Percentiles rank a stretch among this genome's conserved stretches.
Evolutionary conservation across 2,329 filamentous ascomycete species (phyloP).

Genomic region (Trichoderma lentiforme): DNA sequence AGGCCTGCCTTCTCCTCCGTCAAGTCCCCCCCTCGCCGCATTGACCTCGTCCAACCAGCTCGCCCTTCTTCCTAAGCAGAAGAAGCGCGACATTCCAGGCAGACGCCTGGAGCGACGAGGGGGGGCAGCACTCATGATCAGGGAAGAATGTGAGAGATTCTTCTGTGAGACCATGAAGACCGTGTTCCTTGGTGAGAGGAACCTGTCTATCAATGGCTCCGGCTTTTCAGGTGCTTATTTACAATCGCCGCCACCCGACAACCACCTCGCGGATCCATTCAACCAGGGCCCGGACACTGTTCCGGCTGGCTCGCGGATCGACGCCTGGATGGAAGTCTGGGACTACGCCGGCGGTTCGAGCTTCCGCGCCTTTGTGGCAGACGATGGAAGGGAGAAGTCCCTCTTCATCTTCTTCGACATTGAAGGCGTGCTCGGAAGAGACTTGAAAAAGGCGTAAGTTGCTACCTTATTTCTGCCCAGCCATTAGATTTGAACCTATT

Average conservation of each 20-base stretch:
- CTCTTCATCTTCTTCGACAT: constrained; percentile 86
- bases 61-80: constrained; percentile 58
- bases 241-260: constrained; percentile 54
- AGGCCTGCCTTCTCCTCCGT: constrained; percentile 79
- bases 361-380: constrained; percentile 81
- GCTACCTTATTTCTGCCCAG: too few relatives aligned
- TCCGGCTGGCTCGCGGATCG: constrained; percentile 40
- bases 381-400: constrained; percentile 65
- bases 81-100: constrained; percentile 42
- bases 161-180: constrained; percentile 94
- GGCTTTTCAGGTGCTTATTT: constrained; percentile 73
- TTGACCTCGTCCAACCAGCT: constrained; percentile 66
- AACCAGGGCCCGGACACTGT: constrained; percentile 27
- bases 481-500: neutral
- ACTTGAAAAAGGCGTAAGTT: constrained; percentile 83
- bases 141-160: constrained; percentile 99
- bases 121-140: constrained; percentile 95
- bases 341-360: constrained; percentile 81
- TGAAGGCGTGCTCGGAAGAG: constrained; percentile 64
- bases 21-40: constrained; percentile 85
- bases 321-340: constrained; percentile 73
- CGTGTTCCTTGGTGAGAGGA: constrained; percentile 96
- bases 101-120: constrained; percentile 58
- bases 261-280: constrained; percentile 40
- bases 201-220: constrained; percentile 72